Evolutionary conservation across 2,329 filamentous ascomycete genomes (phyloP), one percentile per base, ranked within the genome.

Genomic region (Piedraia hortae): DNA sequence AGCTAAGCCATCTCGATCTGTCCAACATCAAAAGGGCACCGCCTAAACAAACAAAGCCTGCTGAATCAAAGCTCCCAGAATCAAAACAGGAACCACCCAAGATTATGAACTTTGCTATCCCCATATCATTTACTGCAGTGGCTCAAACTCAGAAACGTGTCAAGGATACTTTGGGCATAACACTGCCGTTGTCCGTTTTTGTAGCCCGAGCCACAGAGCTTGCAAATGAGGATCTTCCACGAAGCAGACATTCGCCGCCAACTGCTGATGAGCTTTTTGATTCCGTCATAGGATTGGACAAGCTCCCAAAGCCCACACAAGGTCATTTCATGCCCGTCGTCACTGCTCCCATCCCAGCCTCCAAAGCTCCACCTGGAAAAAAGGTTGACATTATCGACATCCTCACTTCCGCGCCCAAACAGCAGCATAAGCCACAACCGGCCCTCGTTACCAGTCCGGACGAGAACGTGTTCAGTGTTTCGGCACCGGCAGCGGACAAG

Each of bases 11-110:
- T 45, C 64, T 97, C 23, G 82, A 97, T 44, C 63, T 97, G 12
- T 85, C 72, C 53, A 90, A 93, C 53, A 82, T 93, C 53, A 88
- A 89, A 54, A 51, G 82, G 27, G 69, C 68, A 21, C 28, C 34
- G 16, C 22, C 27, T 7, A 36, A 46, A 12, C 45, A 52, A 24
- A 32, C 43, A 5, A 52, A 54, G 39, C 55, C 57, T 42, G 37
- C 48, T 23, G 42, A 41, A 45, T n/a, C n/a, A n/a, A n/a, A n/a
- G n/a, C n/a, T n/a, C n/a, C n/a, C n/a, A n/a, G 16, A 44, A 11
- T 41, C 46, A 14, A 10, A 10, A 8, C 37, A 48, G 4, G 38
- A 40, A 8, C 43, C 50, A 18, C 41, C 55, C 6, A 43, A 49
- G 15, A 47, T 54, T 16, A 48, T 61, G 12, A 51, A 68, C 33